These are phyloP conservation scores for Phoenix dactylifera DNA, from an alignment of 176 grass and related monocot species.

Conservation along the genomic window DNA sequence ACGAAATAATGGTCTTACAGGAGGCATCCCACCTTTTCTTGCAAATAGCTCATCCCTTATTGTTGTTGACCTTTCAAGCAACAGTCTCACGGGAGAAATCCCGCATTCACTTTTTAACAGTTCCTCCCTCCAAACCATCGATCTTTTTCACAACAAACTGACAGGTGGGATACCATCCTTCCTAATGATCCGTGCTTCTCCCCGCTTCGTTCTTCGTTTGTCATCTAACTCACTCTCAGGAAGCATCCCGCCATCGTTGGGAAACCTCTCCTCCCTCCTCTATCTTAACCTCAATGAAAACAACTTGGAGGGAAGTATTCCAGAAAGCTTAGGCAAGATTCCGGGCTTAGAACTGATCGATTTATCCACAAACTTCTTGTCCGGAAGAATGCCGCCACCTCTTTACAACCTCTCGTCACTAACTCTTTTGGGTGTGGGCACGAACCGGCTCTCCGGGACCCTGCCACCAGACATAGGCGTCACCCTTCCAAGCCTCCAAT, in stretches of 20 bases:
- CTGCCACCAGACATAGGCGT: conserved; percentile 34
- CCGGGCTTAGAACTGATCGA: conserved; percentile 6
- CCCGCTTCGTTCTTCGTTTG: conserved; percentile 19
- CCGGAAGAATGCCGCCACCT: conserved; percentile 11
- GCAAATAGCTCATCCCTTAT: conserved; percentile 29
- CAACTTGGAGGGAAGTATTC: conserved; percentile 34
- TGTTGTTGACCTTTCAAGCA: conserved; percentile 25
- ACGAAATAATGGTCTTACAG: conserved; percentile 22
- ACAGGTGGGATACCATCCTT: conserved; percentile 30
- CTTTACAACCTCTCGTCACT: conserved; percentile 41
- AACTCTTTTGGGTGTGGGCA: conserved; percentile 20
- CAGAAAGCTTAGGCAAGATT: conserved; percentile 26
- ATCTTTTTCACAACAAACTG: conserved; percentile 25
- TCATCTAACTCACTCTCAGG: conserved; percentile 27
- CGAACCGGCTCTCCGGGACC: conserved; percentile 20
- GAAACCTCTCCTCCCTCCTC: conserved; percentile 31
- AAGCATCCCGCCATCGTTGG: conserved; percentile 27
- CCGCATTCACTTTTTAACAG: conserved; percentile 29
- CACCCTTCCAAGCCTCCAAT: conserved; percentile 27
- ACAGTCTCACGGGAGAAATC: conserved; percentile 37
- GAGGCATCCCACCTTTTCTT: conserved; percentile 31
- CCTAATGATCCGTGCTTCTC: neutral
- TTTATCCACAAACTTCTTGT: conserved; percentile 30
- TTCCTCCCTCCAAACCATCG: conserved; percentile 12
- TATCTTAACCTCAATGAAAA: conserved; percentile 23